phyloP scores from a whole-genome alignment of 495 filamentous ascomycete species.

The Trichoderma parareesei region DNA sequence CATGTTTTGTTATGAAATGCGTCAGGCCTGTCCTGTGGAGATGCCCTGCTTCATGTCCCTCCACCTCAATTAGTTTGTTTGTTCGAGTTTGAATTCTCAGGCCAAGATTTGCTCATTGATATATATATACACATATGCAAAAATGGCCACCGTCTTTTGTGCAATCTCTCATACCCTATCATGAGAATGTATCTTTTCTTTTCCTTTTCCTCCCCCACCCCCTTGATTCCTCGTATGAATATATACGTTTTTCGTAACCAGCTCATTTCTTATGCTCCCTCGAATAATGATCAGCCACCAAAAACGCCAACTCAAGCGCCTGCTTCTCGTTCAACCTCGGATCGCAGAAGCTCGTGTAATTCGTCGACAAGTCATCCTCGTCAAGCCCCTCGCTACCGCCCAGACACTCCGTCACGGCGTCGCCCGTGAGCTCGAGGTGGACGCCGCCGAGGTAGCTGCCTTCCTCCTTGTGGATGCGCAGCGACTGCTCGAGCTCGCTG shows the following conservation, averaged over 20 bases:
- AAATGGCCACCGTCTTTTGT: too few relatives aligned
- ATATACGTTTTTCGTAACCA: neutral
- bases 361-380: conserved; percentile 76
- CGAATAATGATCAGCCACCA: conserved; percentile 73
- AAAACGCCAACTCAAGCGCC: conserved; percentile 86
- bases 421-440: conserved; percentile 90
- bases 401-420: conserved; percentile 92
- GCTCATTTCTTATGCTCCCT: conserved; percentile 9
- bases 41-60: neutral
- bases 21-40: neutral
- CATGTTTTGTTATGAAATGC: neutral
- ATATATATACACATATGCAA: too few relatives aligned
- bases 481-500: conserved; percentile 67
- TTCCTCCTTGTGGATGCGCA: conserved; percentile 74
- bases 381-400: conserved; percentile 82
- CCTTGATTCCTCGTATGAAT: too few relatives aligned
- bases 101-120: too few relatives aligned
- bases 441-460: conserved; percentile 85
- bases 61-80: neutral
- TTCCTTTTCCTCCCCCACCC: too few relatives aligned
- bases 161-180: too few relatives aligned
- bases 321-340: conserved; percentile 96
- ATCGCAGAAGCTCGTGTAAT: conserved; percentile 94
- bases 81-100: too few relatives aligned
- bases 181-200: too few relatives aligned